A percentile compares a stretch with the other conserved stretches of the same genome.
Conservation (phyloP, 2,329 filamentous ascomycete species). For the Seiridium unicorne region DNA sequence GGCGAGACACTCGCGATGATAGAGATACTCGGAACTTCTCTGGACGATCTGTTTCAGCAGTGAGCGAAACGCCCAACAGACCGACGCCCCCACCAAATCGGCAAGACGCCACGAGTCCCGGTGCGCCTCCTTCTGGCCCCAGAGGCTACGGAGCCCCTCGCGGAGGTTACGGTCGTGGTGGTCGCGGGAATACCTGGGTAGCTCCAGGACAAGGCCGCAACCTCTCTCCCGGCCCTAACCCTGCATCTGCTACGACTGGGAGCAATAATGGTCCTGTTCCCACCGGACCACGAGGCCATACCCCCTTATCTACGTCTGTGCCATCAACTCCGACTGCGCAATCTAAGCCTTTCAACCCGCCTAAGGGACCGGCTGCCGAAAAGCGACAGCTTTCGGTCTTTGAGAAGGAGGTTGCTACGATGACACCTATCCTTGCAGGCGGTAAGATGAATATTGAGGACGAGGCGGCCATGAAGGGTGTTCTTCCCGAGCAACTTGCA, state of each 20-base stretch:
- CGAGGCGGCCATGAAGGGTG: constrained; percentile 42
- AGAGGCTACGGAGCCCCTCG: constrained; percentile 50
- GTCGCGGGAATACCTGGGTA: constrained; percentile 44
- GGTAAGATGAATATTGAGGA: constrained; percentile 52
- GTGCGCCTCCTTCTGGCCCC: constrained; percentile 52
- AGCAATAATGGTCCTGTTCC: constrained; percentile 26
- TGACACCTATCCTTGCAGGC: constrained; percentile 52
- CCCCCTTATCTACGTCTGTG: constrained; percentile 29
- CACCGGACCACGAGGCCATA: constrained; percentile 23
- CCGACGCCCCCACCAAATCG: constrained; percentile 23
- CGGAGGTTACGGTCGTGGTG: constrained; percentile 40
- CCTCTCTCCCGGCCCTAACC: constrained; percentile 20
- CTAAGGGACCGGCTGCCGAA: constrained; percentile 49
- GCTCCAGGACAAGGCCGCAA: constrained; percentile 27
- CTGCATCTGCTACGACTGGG: constrained; percentile 37
- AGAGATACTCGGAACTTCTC: constrained; percentile 34
- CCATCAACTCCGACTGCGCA: constrained; percentile 34
- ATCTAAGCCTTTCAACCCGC: constrained; percentile 54
- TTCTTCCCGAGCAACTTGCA: constrained; percentile 52
- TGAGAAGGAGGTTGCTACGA: constrained; percentile 48
- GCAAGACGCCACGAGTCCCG: constrained; percentile 42
- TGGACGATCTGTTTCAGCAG: constrained; percentile 21
- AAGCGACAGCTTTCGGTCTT: constrained; percentile 37
- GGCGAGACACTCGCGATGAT: constrained; percentile 23
- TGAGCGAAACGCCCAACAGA: constrained; percentile 28